Base-by-base conservation (phyloP, 2,329 filamentous ascomycete species). In the Colletotrichum sidae region DNA sequence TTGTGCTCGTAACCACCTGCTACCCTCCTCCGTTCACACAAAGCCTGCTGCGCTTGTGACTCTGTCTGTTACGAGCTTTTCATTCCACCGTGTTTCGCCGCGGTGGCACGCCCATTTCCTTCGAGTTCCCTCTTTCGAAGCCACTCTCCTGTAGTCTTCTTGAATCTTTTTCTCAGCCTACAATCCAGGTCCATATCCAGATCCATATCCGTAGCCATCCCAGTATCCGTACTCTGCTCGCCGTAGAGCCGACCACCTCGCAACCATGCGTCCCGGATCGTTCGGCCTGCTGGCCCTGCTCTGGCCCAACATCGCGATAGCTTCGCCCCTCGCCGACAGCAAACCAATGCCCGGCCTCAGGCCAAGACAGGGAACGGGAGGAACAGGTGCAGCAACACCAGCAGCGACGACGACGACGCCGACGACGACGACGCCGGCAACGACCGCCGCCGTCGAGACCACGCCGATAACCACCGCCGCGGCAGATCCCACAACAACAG, bases 231-330 rank as follows among this genome's bases (percentile, higher is more conserved):
- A 13, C 17, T 54, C 50, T 50, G 10, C 57, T 25, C 38, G 35
- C 37, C n/a, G 39, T 61, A 61, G 56, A 50, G 61, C 33, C n/a
- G 61, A 55, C 35, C 17, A 25, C 39, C 55, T 55, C 46, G 57
- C 57, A 34, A 33, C 45, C 17, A 65, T 65, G 62, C 62, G 62
- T 55, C 57, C 55, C 57, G 39, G 51, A 46, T 65, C 62, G 37
- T 45, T 51, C 45, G 58, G 62, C 62, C 62, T 65, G 37, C 34
- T 54, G 62, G 62, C 58, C 62, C 46, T 65, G 46, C 62, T 65
- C 52, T 65, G 62, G 62, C 47, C 46, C 51, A 56, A n/a, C 45
- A 39, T 60, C 33, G 17, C 39, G 34, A 54, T 37, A 38, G 52
- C 62, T 17, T 55, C 53, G n/a, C 58, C 52, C 15, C 33, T 61